Base-by-base conservation (phyloP, 257 asterid species). In the Solanum corneliomulleri region DNA sequence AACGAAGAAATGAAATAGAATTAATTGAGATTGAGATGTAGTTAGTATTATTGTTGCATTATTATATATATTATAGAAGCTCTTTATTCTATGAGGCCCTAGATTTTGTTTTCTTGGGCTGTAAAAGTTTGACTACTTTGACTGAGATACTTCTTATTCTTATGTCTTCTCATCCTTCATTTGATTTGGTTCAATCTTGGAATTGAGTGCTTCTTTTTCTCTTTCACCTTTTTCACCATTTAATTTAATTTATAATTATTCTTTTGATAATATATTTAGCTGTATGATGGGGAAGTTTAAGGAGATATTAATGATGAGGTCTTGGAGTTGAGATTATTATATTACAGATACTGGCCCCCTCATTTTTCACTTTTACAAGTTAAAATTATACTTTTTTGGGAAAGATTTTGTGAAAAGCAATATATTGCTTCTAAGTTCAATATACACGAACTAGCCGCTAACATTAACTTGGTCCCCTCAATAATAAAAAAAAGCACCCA, bases 101-200 rank as follows among this genome's bases (percentile, higher is more conserved):
- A 87, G 88, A 87, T 88, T 91, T 89, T 80, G 89, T 66, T 88
- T 80, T 87, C 90, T 89, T 85, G 91, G 91, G 94, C 80, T 86
- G 93, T 86, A 92, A 91, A 91, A 91, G 91, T 87, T 89, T 89
- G 93, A 91, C 90, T 68, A 89, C 88, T 91, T 91, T 91, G 95
- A 92, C 93, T 88, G 88, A 86, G 91, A 87, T 88, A 85, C 89
- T 88, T 88, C 69, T 49, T 47, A 80, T 80, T 80, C 85, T 78
- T 78, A 37, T 80, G 56, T 11, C 86, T 89, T 88, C 93, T 75
- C 91, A 64, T 88, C 70, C 77, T 90, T 91, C 91, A 81, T 89
- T 91, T 87, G 94, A 91, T 93, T 87, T 92, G 88, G 92, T 91
- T 90, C 88, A 81, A 89, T 87, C 89, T 84, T 86, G 84, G 87